Conservation (phyloP, 2,329 filamentous ascomycete species). For the Phymatotrichopsis omnivora region DNA sequence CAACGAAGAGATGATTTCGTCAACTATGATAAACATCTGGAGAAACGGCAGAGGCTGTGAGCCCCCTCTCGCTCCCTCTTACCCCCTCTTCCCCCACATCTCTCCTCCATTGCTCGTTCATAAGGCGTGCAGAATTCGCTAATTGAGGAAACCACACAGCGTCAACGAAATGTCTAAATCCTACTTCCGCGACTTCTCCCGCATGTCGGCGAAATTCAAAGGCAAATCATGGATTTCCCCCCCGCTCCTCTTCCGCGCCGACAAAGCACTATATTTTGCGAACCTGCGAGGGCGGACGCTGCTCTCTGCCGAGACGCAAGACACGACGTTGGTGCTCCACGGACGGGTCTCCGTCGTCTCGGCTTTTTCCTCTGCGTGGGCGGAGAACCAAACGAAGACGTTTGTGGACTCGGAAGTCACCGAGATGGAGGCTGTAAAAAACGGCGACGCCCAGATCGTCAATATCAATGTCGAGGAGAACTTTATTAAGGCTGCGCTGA, state of each 20-base stretch:
- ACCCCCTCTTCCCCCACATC: not conserved
- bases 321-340: conserved; percentile 66
- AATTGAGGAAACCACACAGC: conserved; percentile 36
- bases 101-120: not conserved
- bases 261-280: conserved; percentile 82
- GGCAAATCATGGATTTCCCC: conserved; percentile 90
- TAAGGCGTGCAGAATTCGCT: not conserved
- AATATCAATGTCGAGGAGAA: conserved; percentile 85
- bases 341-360: conserved; percentile 69
- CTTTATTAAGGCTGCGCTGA: conserved; percentile 43
- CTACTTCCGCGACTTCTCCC: conserved; percentile 93
- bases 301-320: conserved; percentile 39
- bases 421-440: conserved; percentile 50
- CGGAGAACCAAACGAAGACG: conserved; percentile 63
- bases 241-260: conserved; percentile 69
- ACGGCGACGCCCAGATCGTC: conserved; percentile 55
- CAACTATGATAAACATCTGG: conserved; percentile 74
- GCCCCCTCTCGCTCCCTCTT: conserved; percentile 25
- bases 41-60: conserved; percentile 64
- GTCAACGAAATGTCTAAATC: conserved; percentile 69
- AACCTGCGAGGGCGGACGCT: conserved; percentile 79
- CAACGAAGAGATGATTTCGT: conserved; percentile 71
- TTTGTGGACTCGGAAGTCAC: conserved; percentile 59
- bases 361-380: conserved; percentile 78
- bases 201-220: conserved; percentile 63